These are phyloP conservation scores for Aegilops sharonensis DNA, from an alignment of 176 grass and related monocot genomes.

Conservation along the genomic window DNA sequence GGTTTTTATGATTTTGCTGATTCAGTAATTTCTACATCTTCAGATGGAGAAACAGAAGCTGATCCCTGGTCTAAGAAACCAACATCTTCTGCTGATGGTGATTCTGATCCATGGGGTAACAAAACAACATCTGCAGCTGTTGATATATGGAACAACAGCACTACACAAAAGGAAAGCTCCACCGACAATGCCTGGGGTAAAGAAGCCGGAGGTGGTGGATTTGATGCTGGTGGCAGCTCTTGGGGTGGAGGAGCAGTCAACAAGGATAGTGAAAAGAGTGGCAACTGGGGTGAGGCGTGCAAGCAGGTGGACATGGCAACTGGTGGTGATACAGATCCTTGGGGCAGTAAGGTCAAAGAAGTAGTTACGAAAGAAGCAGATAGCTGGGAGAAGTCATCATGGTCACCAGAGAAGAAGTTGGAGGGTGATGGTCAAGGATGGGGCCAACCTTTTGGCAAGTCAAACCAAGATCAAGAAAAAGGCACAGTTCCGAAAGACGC, in stretches of 20 bases:
- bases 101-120: conserved; percentile 52
- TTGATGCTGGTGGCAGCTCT: conserved; percentile 41
- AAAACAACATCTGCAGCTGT: conserved; percentile 33
- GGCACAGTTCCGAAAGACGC: background rate
- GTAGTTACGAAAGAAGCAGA: conserved; percentile 29
- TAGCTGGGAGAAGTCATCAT: conserved; percentile 40
- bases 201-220: conserved; percentile 35
- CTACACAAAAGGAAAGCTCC: conserved; percentile 29
- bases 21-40: conserved; percentile 24
- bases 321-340: conserved; percentile 38
- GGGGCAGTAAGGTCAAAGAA: conserved; percentile 58
- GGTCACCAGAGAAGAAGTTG: conserved; percentile 28
- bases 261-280: conserved; percentile 43
- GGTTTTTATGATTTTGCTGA: conserved; percentile 21
- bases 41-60: conserved; percentile 39
- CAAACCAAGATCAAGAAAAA: conserved; percentile 47
- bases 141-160: conserved; percentile 38
- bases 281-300: conserved; percentile 39
- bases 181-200: conserved; percentile 38
- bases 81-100: conserved; percentile 10
- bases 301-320: conserved; percentile 6
- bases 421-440: conserved; percentile 36
- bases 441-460: conserved; percentile 32
- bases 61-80: conserved; percentile 58
- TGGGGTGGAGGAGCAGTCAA: conserved; percentile 37